Conservation (phyloP, 805 yeast species). For the Saturnispora hagleri region DNA sequence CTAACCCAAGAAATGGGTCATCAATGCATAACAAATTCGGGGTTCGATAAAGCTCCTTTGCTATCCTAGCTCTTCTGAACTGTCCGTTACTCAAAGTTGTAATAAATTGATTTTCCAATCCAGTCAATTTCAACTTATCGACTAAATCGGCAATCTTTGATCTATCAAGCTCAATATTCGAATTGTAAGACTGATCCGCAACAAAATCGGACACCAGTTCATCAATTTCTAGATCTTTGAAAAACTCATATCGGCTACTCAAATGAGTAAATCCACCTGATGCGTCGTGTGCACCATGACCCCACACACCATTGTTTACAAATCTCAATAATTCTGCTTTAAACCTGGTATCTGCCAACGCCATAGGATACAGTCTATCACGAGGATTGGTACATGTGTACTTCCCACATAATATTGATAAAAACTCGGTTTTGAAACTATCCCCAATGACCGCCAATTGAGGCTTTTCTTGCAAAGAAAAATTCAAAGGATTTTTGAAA, state of each 20-base stretch:
- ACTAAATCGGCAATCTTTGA: constrained; percentile 35
- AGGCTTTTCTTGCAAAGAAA: constrained; percentile 32
- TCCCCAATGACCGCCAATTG: constrained; percentile 49
- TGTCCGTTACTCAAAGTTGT: constrained; percentile 92
- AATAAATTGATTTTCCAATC: constrained; percentile 63
- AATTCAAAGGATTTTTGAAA: constrained; percentile 33
- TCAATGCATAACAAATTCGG: constrained; percentile 70
- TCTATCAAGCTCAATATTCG: constrained; percentile 28
- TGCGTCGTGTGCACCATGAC: constrained; percentile 29
- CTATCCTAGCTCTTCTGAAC: constrained; percentile 81
- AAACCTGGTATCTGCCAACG: constrained; percentile 33
- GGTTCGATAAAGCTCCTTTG: constrained; percentile 53
- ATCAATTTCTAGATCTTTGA: constrained; percentile 70
- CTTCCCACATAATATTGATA: constrained; percentile 49
- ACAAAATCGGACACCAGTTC: constrained; percentile 55
- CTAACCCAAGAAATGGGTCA: constrained; percentile 89
- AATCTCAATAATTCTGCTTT: constrained; percentile 33
- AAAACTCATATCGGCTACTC: constrained; percentile 83
- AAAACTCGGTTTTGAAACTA: constrained; percentile 42
- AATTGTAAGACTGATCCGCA: constrained; percentile 44
- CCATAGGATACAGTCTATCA: constrained; percentile 46
- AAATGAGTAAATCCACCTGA: constrained; percentile 54
- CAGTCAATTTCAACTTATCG: constrained; percentile 42
- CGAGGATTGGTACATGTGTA: constrained; percentile 43
- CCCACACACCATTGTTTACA: constrained; percentile 28